Evolutionary conservation across 495 filamentous ascomycete species (phyloP), one percentile per base, ranked within the genome.

Genomic region (Tuber microsphaerosporum): DNA sequence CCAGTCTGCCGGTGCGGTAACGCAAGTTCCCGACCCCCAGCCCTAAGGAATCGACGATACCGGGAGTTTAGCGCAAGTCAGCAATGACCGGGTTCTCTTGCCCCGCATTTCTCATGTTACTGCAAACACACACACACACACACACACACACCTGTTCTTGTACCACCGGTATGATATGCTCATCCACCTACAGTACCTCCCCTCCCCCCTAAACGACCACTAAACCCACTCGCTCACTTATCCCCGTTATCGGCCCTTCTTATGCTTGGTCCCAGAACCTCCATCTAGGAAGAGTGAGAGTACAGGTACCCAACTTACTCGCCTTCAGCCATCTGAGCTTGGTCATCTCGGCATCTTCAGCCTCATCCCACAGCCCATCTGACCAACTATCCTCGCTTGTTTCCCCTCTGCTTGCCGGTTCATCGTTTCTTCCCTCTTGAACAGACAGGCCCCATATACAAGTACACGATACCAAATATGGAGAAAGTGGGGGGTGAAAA

Each of bases 401-500:
- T 34, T 31, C 14, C 31, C 56, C 26, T 2, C 51, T 26, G 3
- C 10, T 26, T 31, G 51, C 12, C n/a, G n/a, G 12, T 31, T 31
- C 51, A 31, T 31, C 56, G 3, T 31, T 65, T 65, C 26, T 34
- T 17, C 16, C 56, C 6, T 19, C 31, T 16, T 5, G 2, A 5
- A 65, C 56, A 34, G 8, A 65, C 12, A 65, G 26, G 10, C 56
- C 6, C 3, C 56, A 34, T 34, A 65, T 31, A 31, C 26, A 65
- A 17, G 56, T 31, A 65, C 56, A 65, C 12, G 56, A 10, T 26
- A 12, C 77, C 75, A 65, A 44, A 71, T 14, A 82, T 82, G 78
- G 76, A 80, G 70, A 83, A 79, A 75, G 75, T 82, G 45, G 81
- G 75, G 37, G 81, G 74, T 43, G 79, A 82, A 71, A 79, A 82